Conservation (phyloP, 257 asterid genomes). For the Ballota nigra region DNA sequence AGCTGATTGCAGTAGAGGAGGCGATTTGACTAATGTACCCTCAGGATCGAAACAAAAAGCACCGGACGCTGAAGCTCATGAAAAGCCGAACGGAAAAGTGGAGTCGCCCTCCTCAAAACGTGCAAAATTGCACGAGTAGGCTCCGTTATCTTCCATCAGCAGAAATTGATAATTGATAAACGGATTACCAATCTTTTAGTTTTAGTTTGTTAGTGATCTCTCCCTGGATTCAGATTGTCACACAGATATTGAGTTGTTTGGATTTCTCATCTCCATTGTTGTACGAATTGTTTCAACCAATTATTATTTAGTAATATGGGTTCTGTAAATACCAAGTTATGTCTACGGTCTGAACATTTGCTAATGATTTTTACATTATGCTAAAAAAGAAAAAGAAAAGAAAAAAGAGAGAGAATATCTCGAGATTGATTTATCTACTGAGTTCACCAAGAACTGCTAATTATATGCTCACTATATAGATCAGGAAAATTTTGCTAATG, state of each 20-base stretch:
- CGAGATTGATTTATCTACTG: background rate
- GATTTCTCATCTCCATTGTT: background rate
- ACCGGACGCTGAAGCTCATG: conserved; percentile 24
- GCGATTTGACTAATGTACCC: conserved; percentile 12
- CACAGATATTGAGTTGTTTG: background rate
- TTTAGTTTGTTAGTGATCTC: background rate
- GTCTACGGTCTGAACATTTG: background rate
- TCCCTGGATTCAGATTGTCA: background rate
- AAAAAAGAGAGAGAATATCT: background rate
- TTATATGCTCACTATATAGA: background rate
- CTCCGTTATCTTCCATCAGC: conserved; percentile 7
- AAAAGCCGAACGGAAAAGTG: conserved; percentile 22
- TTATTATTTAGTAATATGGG: conserved; percentile 14
- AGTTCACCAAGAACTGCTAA: background rate
- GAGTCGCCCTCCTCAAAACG: conserved; percentile 55
- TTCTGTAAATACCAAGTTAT: conserved; percentile 17
- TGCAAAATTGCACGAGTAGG: conserved; percentile 40
- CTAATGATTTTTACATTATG: background rate
- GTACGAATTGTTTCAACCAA: background rate
- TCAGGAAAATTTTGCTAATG: too few species aligned
- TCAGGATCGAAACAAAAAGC: conserved; percentile 31
- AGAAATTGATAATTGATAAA: conserved; percentile 17
- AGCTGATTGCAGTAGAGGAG: conserved; percentile 16
- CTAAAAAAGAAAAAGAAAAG: too few species aligned
- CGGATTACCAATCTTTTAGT: background rate